Evolutionary conservation across 2,329 filamentous ascomycete genomes (phyloP), one percentile per base, ranked within the genome.

Genomic region (Phialemonium atrogriseum): DNA sequence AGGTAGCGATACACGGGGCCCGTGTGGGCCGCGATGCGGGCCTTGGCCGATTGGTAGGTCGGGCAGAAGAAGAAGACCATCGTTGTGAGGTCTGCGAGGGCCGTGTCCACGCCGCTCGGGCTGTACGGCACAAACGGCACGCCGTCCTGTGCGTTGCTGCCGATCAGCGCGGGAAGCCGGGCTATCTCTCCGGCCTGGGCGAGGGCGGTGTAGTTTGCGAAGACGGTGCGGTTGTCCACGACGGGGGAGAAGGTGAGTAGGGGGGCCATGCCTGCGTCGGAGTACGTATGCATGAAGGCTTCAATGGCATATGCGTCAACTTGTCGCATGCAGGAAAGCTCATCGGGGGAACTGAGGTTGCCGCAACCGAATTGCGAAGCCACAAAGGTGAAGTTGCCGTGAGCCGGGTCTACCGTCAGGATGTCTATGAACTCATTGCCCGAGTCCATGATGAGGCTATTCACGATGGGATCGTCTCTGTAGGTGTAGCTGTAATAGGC

Each of bases 401-500:
- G 53, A 3, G 24, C 37, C 1, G 48, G 42, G 32, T 61, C 62
- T 11, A 54, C 37, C 9, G 47, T 38, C 35, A 64, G 55, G 43
- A 44, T 33, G n/a, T 33, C 35, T 26, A 55, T 55, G 14, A 52
- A 46, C 13, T 56, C 58, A 10, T 50, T 58, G 20, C 44, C 61
- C 22, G 59, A 59, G 15, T 60, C 52, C 30, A 58, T 44, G 32
- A 65, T 57, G 12, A 61, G 45, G 11, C 48, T 56, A 12, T 45
- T 42, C 6, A 60, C 55, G 23, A 65, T 62, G 2, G 62, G 59
- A 36, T 66, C 59, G 1, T 57, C 34, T 1, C 45, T 30, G 64
- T 57, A 64, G 12, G 57, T 55, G 36, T 57, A 64, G 42, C 51
- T 53, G 41, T 59, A 60, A 40, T 52, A 52, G 23, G 60, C 60